Conservation (phyloP, 371 early-diverging fungal species). For the Rhizomucor pusillus region DNA sequence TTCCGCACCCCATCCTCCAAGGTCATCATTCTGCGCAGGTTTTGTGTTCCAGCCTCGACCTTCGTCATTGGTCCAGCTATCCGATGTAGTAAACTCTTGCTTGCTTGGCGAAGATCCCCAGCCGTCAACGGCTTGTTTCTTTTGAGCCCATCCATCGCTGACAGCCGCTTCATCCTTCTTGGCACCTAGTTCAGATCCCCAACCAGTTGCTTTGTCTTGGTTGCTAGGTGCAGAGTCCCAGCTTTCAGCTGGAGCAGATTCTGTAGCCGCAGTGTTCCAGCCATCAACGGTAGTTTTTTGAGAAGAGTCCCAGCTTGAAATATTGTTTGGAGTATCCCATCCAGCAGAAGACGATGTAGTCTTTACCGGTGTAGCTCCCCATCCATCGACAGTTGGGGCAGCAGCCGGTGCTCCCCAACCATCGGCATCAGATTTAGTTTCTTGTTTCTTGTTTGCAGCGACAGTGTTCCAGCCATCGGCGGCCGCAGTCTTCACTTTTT, state of each 20-base stretch:
- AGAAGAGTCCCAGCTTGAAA: neutral
- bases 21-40: neutral
- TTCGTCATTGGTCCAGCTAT: neutral
- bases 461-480: too few species aligned
- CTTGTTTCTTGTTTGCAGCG: neutral
- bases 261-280: neutral
- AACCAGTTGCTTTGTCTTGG: neutral
- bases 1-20: neutral
- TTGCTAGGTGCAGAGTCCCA: neutral
- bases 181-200: neutral
- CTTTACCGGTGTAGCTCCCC: neutral
- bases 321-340: neutral
- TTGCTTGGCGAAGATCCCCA: too few species aligned
- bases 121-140: neutral
- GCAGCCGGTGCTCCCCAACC: neutral
- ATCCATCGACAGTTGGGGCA: neutral
- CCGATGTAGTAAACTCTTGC: too few species aligned
- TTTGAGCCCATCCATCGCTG: slow-evolving; percentile 4
- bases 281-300: neutral
- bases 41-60: neutral
- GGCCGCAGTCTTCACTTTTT: slow-evolving; percentile 1
- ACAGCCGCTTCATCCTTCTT: neutral
- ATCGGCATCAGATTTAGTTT: neutral
- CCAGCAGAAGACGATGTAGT: neutral
- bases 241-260: neutral